Conservation (phyloP, 768 basidiomycete species). For the Boletus rubescentipes region DNA sequence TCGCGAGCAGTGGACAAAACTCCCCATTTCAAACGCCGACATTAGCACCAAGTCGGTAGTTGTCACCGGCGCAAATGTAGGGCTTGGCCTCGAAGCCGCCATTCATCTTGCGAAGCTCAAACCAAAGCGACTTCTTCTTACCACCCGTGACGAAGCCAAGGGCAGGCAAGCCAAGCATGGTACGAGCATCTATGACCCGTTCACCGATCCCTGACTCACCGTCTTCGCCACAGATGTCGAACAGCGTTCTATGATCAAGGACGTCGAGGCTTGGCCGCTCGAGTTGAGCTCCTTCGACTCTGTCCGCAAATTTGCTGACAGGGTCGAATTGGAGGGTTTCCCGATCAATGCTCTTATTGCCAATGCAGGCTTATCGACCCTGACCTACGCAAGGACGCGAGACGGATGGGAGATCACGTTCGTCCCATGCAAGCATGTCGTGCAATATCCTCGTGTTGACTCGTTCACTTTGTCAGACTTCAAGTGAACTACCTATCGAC, state of each 20-base stretch:
- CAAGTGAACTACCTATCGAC: constrained; percentile 39
- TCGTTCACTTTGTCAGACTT: constrained; percentile 26
- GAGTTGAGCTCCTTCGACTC: constrained; percentile 35
- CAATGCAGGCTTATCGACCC: constrained; percentile 27
- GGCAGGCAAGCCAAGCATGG: constrained; percentile 19
- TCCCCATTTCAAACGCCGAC: constrained; percentile 23
- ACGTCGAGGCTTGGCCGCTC: constrained; percentile 33
- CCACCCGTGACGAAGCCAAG: constrained; percentile 24
- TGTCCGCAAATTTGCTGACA: constrained; percentile 32
- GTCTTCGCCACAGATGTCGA: constrained; percentile 17
- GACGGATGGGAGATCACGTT: constrained; percentile 41
- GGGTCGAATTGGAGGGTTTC: constrained; percentile 26
- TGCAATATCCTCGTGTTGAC: neutral
- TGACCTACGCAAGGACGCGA: constrained; percentile 24
- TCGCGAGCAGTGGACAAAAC: constrained; percentile 28
- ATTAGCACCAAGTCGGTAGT: constrained; percentile 25
- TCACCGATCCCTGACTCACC: neutral
- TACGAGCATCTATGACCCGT: constrained; percentile 2
- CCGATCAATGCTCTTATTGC: constrained; percentile 32
- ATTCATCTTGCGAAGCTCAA: constrained; percentile 24
- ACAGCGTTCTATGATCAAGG: constrained; percentile 4
- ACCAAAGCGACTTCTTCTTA: constrained; percentile 24
- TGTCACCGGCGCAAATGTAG: constrained; percentile 29
- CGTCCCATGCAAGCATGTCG: constrained; percentile 4
- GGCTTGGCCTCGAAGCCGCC: constrained; percentile 31